Evolutionary conservation across 1,284 basidiomycete genomes (phyloP).

Genomic region (Fomitopsis schrenkii): DNA sequence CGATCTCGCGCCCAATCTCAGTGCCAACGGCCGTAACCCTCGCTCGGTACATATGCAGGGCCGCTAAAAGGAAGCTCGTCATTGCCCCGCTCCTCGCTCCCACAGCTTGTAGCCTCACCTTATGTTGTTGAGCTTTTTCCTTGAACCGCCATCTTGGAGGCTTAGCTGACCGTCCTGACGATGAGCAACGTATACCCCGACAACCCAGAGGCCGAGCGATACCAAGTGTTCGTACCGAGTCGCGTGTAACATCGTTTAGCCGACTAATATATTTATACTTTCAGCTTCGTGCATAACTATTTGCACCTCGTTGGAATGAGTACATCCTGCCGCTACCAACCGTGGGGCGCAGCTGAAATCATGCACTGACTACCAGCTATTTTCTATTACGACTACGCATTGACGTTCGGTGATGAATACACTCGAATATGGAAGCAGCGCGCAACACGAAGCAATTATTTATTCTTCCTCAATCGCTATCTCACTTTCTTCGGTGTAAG

Average conservation of each 20-base stretch:
- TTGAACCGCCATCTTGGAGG: not conserved
- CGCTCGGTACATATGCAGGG: too few relatives aligned
- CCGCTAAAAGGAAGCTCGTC: constrained; percentile 1
- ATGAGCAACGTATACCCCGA: constrained; percentile 3
- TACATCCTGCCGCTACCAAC: constrained; percentile 7
- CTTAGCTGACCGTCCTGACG: not conserved
- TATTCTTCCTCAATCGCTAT: constrained; percentile 27
- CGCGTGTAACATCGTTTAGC: not conserved
- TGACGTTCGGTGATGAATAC: constrained; percentile 25
- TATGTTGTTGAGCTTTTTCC: not conserved
- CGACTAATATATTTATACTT: not conserved
- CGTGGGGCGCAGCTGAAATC: not conserved
- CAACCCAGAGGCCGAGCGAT: not conserved
- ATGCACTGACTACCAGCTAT: constrained; percentile 14
- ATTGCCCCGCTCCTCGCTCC: not conserved
- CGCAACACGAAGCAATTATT: constrained; percentile 10
- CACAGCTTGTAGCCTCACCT: not conserved
- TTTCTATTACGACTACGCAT: constrained; percentile 25
- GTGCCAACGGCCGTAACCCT: not conserved
- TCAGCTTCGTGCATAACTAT: constrained; percentile 22
- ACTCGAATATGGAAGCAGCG: constrained; percentile 22
- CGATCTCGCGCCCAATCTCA: not conserved
- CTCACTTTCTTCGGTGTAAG: constrained; percentile 25
- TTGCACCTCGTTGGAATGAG: constrained; percentile 26
- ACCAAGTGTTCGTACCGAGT: constrained; percentile 2